Conservation (phyloP, 2,329 filamentous ascomycete species). For the Microcera coccophila region DNA sequence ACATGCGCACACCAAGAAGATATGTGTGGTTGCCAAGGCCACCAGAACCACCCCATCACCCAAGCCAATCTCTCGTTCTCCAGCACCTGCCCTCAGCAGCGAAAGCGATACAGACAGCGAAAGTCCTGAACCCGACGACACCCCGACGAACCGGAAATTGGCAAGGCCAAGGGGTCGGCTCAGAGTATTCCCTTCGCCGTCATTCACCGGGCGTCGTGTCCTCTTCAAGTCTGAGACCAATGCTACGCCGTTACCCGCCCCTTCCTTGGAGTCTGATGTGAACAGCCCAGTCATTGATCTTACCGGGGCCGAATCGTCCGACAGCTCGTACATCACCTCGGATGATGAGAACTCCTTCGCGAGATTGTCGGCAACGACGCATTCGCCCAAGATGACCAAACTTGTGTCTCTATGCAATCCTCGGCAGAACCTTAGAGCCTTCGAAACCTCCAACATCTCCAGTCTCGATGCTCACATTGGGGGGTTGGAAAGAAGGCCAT, state of each 20-base stretch:
- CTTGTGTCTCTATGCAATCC: neutral
- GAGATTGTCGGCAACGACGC: neutral
- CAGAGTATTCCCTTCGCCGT: neutral
- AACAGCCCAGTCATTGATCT: neutral
- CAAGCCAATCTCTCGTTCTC: neutral
- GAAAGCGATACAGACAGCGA: constrained; percentile 7
- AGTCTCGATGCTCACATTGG: neutral
- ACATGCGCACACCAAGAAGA: constrained; percentile 12
- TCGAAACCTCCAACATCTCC: too few relatives aligned
- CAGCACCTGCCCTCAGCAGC: too few relatives aligned
- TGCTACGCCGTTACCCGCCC: neutral
- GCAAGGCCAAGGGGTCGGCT: neutral
- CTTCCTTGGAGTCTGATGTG: neutral
- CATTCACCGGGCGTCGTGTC: neutral
- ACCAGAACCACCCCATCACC: neutral
- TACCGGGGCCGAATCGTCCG: neutral
- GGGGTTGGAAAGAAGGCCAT: neutral
- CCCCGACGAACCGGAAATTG: neutral
- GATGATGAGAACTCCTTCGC: neutral
- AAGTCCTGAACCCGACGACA: neutral
- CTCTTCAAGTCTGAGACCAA: neutral
- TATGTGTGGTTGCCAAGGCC: constrained; percentile 1
- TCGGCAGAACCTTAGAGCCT: neutral
- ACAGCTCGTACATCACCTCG: neutral
- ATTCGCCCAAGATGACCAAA: neutral